Percentiles rank a stretch among this genome's conserved stretches.
Conservation (phyloP, 371 early-diverging fungal genomes). For the Mortierella sp. region DNA sequence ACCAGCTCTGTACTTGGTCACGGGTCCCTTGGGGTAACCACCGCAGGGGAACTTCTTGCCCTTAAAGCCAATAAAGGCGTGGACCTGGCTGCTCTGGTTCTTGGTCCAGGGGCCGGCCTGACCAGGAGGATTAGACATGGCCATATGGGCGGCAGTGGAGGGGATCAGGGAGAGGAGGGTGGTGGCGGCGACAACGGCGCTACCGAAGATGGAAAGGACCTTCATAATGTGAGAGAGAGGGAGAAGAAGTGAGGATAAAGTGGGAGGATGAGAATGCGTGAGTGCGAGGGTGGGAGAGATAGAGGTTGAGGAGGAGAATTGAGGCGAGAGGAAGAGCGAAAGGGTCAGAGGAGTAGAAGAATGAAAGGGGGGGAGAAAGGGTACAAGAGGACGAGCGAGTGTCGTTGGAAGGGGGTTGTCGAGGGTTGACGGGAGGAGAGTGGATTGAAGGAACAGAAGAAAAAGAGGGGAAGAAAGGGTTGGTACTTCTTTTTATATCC, state of each 20-base stretch:
- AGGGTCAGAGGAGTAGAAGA: neutral
- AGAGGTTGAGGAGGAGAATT: neutral
- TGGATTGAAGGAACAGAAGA: neutral
- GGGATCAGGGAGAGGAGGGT: constrained; percentile 27
- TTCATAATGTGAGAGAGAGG: constrained; percentile 29
- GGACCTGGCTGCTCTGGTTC: constrained; percentile 23
- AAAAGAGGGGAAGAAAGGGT: neutral
- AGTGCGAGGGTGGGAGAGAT: neutral
- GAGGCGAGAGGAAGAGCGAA: neutral
- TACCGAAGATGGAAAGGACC: constrained; percentile 22
- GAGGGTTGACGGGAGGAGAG: constrained; percentile 7
- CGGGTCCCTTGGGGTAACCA: constrained; percentile 45
- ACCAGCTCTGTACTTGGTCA: constrained; percentile 48
- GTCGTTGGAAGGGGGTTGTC: constrained; percentile 16
- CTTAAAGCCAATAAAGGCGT: constrained; percentile 45
- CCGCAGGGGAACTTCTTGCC: constrained; percentile 54
- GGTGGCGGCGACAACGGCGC: constrained; percentile 26
- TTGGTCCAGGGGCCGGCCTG: constrained; percentile 50
- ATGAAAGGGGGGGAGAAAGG: neutral
- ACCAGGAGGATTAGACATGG: constrained; percentile 46
- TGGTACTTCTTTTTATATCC: neutral
- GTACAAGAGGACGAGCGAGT: neutral
- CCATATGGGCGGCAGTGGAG: constrained; percentile 42
- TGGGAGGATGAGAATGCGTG: neutral
- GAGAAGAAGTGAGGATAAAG: neutral